These are phyloP conservation scores for Skeletonema tropicum DNA, from an alignment of 108 stramenopile species.

Conservation along the genomic window DNA sequence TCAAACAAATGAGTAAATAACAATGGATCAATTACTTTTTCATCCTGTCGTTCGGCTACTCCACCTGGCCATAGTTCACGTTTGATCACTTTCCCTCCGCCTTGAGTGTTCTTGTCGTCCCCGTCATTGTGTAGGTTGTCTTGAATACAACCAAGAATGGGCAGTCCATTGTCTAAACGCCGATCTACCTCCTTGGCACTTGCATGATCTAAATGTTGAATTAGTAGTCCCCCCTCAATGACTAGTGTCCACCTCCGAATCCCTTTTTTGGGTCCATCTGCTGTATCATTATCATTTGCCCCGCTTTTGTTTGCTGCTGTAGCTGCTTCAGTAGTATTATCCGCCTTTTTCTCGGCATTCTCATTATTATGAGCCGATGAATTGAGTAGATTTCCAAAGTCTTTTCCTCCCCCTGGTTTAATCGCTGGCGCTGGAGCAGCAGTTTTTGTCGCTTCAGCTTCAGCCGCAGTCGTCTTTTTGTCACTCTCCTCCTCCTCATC, in stretches of 20 bases:
- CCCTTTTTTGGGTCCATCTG: constrained; percentile 12
- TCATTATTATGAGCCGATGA: constrained; percentile 37
- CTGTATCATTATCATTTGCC: not conserved
- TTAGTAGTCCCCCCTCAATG: constrained; percentile 78
- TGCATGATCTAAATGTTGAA: constrained; percentile 72
- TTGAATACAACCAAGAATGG: constrained; percentile 29
- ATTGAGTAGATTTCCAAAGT: constrained; percentile 30
- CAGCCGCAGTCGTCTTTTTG: not conserved
- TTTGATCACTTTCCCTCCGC: no score
- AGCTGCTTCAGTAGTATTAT: not conserved
- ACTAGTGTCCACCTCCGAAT: constrained; percentile 59
- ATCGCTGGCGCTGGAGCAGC: not conserved
- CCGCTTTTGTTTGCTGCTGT: not conserved
- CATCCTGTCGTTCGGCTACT: constrained; percentile 52
- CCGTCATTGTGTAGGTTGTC: constrained; percentile 1
- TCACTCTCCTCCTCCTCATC: constrained; percentile 5
- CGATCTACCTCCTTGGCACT: constrained; percentile 61
- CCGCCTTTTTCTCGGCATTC: not conserved
- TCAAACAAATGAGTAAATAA: constrained; percentile 84
- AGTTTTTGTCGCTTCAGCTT: not conserved
- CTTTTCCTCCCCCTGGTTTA: constrained; percentile 30
- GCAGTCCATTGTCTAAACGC: constrained; percentile 25
- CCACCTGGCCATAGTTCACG: constrained; percentile 38
- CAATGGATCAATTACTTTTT: constrained; percentile 56
- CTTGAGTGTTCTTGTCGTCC: no score